These are phyloP conservation scores for Fistulifera solaris DNA, from an alignment of 108 stramenopile genomes.

Conservation along the genomic window DNA sequence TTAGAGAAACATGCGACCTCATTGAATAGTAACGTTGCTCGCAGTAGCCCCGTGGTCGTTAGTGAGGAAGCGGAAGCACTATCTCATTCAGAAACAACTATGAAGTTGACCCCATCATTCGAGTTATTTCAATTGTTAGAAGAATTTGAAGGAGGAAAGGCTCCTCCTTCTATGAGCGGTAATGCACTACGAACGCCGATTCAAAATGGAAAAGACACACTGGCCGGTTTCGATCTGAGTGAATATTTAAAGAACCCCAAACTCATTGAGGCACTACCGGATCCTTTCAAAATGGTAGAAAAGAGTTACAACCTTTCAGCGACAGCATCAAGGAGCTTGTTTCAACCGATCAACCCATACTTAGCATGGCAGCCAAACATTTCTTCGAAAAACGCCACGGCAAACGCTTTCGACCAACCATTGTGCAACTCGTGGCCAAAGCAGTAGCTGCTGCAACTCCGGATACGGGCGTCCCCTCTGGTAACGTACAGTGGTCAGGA, in stretches of 20 bases:
- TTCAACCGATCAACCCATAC: constrained; percentile 92
- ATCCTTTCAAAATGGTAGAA: constrained; percentile 85
- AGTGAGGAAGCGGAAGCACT: constrained; percentile 74
- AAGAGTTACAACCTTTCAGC: constrained; percentile 89
- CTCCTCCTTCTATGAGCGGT: constrained; percentile 45
- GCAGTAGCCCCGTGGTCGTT: constrained; percentile 53
- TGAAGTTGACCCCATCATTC: constrained; percentile 81
- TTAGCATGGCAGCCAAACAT: constrained; percentile 95
- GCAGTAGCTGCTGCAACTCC: constrained; percentile 70
- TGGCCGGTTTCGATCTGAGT: constrained; percentile 42
- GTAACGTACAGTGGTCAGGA: constrained; percentile 48
- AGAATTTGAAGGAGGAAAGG: constrained; percentile 60
- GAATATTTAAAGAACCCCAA: constrained; percentile 44
- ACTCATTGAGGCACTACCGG: constrained; percentile 65
- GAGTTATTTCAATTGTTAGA: constrained; percentile 73
- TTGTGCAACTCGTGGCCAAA: constrained; percentile 86
- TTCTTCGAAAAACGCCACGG: constrained; percentile 97
- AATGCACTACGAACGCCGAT: constrained; percentile 52
- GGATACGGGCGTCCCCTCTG: constrained; percentile 13
- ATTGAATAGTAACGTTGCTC: no score
- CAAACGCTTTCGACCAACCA: constrained; percentile 93
- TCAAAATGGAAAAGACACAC: constrained; percentile 48
- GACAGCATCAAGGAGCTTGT: constrained; percentile 95
- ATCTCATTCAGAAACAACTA: constrained; percentile 74
- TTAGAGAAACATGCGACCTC: no score